Base-by-base conservation (phyloP, 1,284 basidiomycete species). In the Cryptococcus amylolentus region DNA sequence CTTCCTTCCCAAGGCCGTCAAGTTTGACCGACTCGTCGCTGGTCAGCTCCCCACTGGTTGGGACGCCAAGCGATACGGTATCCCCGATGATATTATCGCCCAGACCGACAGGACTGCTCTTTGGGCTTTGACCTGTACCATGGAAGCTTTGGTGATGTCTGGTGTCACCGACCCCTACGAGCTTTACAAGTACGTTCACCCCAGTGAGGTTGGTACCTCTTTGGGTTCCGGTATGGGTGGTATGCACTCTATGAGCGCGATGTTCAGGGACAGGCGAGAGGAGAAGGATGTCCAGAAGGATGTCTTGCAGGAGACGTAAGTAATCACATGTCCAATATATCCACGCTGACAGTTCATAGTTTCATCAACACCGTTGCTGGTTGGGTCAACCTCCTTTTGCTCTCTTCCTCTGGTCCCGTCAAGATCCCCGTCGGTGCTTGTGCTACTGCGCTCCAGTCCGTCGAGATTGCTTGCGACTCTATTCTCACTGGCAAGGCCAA, bases 391-490 rank as follows among this genome's bases (percentile, higher is more conserved):
- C 78, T 98, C 45, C 82, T 98, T 12, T 83, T 98, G 9, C 78
- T 98, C 75, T 97, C 94, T 1, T 94, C 94, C 2, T 89, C 88
- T 67, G 95, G 95, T 56, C 95, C 95, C 7, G 91, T 98, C 79
- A 98, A 98, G 82, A 97, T 97, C 67, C 94, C 95, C 48, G 96
- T 98, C 61, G 95, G 96, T 65, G 96, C 96, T 62, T 98, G 95
- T 71, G 96, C 96, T 26, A 98, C 95, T 12, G 95, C 94, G 23
- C 83, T 98, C 38, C 96, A 98, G 79, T 98, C 95, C 8, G 81
- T 98, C 49, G 95, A 98, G 78, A 98, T 98, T 65, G 95, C 93
- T n/a, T 88, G 89, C 69, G 96, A 98, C 72, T 91, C 91, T 0
- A 88, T 98, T 62, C 78, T 96, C 43, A 88, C 88, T 5, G 91